These are phyloP conservation scores for Triticum dicoccoides DNA, from an alignment of 176 grass and related monocot genomes.

Conservation along the genomic window DNA sequence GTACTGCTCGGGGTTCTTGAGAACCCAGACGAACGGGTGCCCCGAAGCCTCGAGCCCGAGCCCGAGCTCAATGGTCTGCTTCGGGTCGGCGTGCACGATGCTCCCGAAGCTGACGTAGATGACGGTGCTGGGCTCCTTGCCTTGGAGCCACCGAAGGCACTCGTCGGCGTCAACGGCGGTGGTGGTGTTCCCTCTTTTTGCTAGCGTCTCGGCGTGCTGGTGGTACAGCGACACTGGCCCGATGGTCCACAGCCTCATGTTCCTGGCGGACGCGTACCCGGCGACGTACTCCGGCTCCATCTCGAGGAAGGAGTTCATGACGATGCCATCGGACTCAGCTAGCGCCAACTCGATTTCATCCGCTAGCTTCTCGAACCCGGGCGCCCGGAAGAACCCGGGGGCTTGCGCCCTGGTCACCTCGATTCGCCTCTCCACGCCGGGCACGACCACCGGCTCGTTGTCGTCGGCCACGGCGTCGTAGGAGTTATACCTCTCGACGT, in stretches of 20 bases:
- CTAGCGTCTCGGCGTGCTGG: not conserved
- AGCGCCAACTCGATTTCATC: constrained; percentile 4
- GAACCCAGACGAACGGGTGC: constrained; percentile 55
- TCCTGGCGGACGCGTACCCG: constrained; percentile 22
- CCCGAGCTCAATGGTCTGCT: constrained; percentile 55
- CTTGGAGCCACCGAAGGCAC: constrained; percentile 57
- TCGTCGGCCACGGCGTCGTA: constrained; percentile 35
- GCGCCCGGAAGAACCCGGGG: constrained; percentile 19
- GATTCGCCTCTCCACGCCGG: constrained; percentile 29
- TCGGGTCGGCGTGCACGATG: constrained; percentile 17
- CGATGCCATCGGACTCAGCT: constrained; percentile 36
- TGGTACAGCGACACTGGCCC: constrained; percentile 59
- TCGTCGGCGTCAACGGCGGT: constrained; percentile 19
- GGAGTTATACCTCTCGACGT: constrained; percentile 36
- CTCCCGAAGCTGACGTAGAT: constrained; percentile 79
- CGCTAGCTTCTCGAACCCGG: not conserved
- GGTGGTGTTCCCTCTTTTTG: constrained; percentile 23
- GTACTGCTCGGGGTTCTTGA: constrained; percentile 22
- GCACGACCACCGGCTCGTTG: constrained; percentile 43
- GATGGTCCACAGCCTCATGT: constrained; percentile 58
- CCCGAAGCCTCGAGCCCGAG: constrained; percentile 44
- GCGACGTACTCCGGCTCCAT: constrained; percentile 59
- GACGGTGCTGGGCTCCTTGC: constrained; percentile 38
- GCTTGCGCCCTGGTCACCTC: constrained; percentile 50
- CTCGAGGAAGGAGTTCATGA: constrained; percentile 57